Conservation (phyloP, 2,329 filamentous ascomycete species). For the Neonectria faginata region DNA sequence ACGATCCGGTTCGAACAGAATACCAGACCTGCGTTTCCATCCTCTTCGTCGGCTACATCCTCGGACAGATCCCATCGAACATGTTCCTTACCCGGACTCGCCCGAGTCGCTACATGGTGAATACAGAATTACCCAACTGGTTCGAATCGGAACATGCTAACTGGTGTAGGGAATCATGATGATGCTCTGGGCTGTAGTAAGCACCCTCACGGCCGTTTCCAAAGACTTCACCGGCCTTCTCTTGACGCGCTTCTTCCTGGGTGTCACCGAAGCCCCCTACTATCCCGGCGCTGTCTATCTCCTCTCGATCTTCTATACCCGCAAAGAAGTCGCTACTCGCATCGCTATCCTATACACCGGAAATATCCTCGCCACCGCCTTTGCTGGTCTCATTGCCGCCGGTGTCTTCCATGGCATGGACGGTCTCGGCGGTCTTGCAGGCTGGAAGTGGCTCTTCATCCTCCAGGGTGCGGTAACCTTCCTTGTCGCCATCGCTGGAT, state of each 20-base stretch:
- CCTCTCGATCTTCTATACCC: slow-evolving; percentile 66
- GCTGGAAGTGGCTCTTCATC: slow-evolving; percentile 67
- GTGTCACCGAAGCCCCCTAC: slow-evolving; percentile 57
- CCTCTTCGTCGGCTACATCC: slow-evolving; percentile 59
- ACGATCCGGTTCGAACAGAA: slow-evolving; percentile 29
- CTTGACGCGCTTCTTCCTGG: slow-evolving; percentile 57
- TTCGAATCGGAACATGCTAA: background rate
- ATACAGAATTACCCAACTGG: too few species aligned
- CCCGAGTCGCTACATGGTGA: slow-evolving; percentile 56
- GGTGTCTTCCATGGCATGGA: slow-evolving; percentile 54
- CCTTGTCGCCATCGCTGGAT: slow-evolving; percentile 43
- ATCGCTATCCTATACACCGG: slow-evolving; percentile 60
- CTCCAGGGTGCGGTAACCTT: slow-evolving; percentile 67
- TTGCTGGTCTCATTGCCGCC: slow-evolving; percentile 59
- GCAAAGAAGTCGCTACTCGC: slow-evolving; percentile 58
- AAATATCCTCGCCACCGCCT: slow-evolving; percentile 51
- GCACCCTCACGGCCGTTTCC: slow-evolving; percentile 59
- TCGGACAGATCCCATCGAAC: slow-evolving; percentile 57
- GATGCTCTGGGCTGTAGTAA: slow-evolving; percentile 61
- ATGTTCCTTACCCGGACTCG: slow-evolving; percentile 58
- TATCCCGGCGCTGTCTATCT: slow-evolving; percentile 54
- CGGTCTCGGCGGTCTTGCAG: slow-evolving; percentile 41
- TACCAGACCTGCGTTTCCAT: slow-evolving; percentile 49
- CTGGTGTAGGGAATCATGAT: slow-evolving; percentile 53
- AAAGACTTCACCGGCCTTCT: slow-evolving; percentile 63